Evolutionary conservation across 129 eudicot genomes (phyloP).

Genomic region (Helianthus tuberosus): DNA sequence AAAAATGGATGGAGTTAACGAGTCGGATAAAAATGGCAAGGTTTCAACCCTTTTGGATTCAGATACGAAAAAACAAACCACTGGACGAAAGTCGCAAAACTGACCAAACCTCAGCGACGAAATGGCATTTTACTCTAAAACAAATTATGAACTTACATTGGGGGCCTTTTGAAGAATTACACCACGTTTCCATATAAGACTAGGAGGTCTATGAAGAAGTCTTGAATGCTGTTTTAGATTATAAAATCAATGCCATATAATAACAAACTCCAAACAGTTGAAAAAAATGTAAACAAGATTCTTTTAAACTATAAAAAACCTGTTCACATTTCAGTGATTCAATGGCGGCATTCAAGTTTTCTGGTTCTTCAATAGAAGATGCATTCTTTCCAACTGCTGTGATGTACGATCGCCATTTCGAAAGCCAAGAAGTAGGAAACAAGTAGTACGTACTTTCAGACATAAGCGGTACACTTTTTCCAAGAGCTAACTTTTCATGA

Average conservation of each 20-base stretch:
- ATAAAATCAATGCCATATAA: slow-evolving; percentile 8
- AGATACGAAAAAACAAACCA: no score
- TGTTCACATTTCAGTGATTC: slow-evolving; percentile 68
- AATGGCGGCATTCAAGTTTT: slow-evolving; percentile 43
- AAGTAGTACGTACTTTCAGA: slow-evolving; percentile 56
- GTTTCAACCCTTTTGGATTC: no score
- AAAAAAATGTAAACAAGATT: neutral
- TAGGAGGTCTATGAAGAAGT: slow-evolving; percentile 87
- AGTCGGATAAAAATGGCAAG: no score
- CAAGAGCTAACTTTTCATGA: slow-evolving; percentile 86
- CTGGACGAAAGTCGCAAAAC: no score
- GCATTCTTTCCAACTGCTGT: slow-evolving; percentile 79
- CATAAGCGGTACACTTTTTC: slow-evolving; percentile 58
- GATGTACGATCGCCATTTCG: slow-evolving; percentile 76
- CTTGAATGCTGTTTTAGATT: slow-evolving; percentile 59
- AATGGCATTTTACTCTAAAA: neutral
- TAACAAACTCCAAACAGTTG: slow-evolving; percentile 4
- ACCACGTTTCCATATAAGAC: slow-evolving; percentile 75
- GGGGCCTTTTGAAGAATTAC: slow-evolving; percentile 65
- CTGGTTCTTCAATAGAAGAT: slow-evolving; percentile 60
- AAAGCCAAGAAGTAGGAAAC: slow-evolving; percentile 89
- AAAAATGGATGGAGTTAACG: no score
- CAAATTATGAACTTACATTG: slow-evolving; percentile 48
- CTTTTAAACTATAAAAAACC: slow-evolving; percentile 37
- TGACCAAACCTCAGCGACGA: no score